A percentile compares a stretch with the other conserved stretches of the same genome.
Evolutionary conservation across 2,329 filamentous ascomycete genomes (phyloP).

Genomic region (Fusarium denticulatum): DNA sequence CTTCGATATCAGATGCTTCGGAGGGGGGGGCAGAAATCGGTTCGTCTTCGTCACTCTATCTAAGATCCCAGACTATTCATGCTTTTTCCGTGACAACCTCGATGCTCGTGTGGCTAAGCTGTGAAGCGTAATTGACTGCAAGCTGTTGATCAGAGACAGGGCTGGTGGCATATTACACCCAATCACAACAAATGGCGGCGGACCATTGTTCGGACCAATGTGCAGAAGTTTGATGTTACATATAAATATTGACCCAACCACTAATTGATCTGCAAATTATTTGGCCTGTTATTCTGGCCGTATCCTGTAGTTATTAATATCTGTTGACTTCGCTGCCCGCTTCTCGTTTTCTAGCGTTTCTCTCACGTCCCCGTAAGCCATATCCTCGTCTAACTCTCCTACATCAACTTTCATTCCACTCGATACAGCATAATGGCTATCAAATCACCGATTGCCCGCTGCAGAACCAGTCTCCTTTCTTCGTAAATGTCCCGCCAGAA

Average conservation of each 20-base stretch:
- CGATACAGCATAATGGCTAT: background rate
- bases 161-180: background rate
- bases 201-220: background rate
- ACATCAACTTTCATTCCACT: background rate
- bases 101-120: background rate
- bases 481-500: background rate
- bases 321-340: background rate
- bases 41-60: background rate
- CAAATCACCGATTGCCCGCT: background rate
- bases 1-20: background rate
- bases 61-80: background rate
- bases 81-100: background rate
- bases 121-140: background rate
- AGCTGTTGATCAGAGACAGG: background rate
- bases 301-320: no score
- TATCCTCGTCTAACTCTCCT: background rate
- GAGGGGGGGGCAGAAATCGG: background rate
- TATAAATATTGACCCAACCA: background rate
- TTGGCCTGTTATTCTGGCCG: no score
- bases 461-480: background rate
- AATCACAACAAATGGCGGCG: background rate
- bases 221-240: background rate
- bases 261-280: background rate
- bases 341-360: background rate
- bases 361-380: background rate